Percentiles rank a stretch among this genome's conserved stretches.
These are phyloP conservation scores for Calonectria multiphialidica DNA, from an alignment of 2,329 filamentous ascomycete genomes.

Conservation along the genomic window DNA sequence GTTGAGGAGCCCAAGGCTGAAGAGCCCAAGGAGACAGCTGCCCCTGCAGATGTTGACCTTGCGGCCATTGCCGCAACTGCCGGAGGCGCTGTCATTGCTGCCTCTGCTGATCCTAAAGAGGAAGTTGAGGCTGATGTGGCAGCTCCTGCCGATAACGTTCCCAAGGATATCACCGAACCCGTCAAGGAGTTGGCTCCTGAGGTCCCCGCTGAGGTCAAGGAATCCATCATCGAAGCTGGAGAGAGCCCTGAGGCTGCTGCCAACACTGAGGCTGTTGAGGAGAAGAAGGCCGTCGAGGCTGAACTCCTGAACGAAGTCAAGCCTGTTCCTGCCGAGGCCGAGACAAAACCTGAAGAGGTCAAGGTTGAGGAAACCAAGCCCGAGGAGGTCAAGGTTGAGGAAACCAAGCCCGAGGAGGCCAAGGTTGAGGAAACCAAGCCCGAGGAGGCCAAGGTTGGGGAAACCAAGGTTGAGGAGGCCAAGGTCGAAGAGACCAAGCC, in stretches of 20 bases:
- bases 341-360: conserved; percentile 36
- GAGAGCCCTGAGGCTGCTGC: conserved; percentile 78
- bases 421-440: conserved; percentile 29
- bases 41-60: conserved; percentile 52
- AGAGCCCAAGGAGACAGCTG: conserved; percentile 80
- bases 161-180: conserved; percentile 64
- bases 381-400: conserved; percentile 28
- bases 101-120: conserved; percentile 36
- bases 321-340: conserved; percentile 41
- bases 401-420: conserved; percentile 21
- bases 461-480: neutral
- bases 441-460: conserved; percentile 30
- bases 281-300: conserved; percentile 80
- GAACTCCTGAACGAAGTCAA: conserved; percentile 78
- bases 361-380: conserved; percentile 30
- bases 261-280: conserved; percentile 75
- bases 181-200: conserved; percentile 63
- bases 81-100: conserved; percentile 49
- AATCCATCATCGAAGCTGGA: conserved; percentile 69
- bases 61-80: conserved; percentile 54
- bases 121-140: conserved; percentile 51
- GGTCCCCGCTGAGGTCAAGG: conserved; percentile 68
- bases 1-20: conserved; percentile 74
- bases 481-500: conserved; percentile 6
- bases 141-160: conserved; percentile 53